Evolutionary conservation across 2,329 filamentous ascomycete species (phyloP).

Genomic region (Penicillium frequentans): DNA sequence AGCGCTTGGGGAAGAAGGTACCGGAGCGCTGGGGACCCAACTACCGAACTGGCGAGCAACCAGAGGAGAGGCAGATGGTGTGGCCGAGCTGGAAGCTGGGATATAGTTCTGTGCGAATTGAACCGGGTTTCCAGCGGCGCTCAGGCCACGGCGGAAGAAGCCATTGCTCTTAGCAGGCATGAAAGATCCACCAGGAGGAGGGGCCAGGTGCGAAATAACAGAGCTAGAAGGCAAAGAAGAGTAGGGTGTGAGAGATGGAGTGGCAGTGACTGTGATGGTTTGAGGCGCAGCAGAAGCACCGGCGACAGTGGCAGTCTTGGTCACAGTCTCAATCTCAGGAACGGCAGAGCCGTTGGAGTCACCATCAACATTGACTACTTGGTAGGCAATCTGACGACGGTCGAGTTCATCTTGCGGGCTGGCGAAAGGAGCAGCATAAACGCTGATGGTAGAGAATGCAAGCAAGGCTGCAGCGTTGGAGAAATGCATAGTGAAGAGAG

Average conservation of each 20-base stretch:
- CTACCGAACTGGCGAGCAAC: conserved; percentile 12
- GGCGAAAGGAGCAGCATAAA: conserved; percentile 30
- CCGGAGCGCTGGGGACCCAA: conserved; percentile 2
- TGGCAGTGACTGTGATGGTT: conserved; percentile 20
- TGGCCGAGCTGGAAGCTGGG: conserved; percentile 5
- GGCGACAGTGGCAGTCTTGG: conserved; percentile 17
- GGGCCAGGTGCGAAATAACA: conserved; percentile 5
- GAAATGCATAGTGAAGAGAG: conserved; percentile 29
- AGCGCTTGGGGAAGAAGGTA: conserved; percentile 1
- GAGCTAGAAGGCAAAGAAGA: conserved; percentile 12
- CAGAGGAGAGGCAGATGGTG: not conserved
- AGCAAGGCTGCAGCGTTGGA: conserved; percentile 24
- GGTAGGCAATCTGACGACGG: conserved; percentile 28
- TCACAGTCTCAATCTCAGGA: conserved; percentile 20
- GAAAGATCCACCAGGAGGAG: conserved; percentile 15
- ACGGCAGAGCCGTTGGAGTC: conserved; percentile 13
- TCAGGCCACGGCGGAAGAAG: conserved; percentile 22
- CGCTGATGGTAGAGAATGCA: conserved; percentile 27
- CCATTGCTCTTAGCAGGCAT: conserved; percentile 10
- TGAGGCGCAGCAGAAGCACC: conserved; percentile 6
- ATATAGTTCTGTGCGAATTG: conserved; percentile 13
- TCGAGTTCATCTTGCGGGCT: conserved; percentile 21
- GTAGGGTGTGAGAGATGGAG: conserved; percentile 8
- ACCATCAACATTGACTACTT: conserved; percentile 36
- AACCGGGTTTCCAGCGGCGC: conserved; percentile 17